phyloP scores from a whole-genome alignment of 176 grass and related monocot species.

The Raddia guianensis region DNA sequence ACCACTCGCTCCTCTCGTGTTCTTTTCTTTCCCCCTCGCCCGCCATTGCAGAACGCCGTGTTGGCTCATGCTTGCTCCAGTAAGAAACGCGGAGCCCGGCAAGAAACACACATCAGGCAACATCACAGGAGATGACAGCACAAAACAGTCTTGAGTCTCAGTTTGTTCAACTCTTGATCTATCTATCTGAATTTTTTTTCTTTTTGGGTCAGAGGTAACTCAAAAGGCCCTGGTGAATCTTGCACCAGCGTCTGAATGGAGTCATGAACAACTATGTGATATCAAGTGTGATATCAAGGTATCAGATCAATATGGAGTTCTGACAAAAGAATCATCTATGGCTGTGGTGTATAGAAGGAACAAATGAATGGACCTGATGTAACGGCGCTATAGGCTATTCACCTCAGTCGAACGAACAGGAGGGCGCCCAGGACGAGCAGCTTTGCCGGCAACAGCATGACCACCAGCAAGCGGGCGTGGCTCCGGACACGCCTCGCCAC shows the following conservation, averaged over 20 bases:
- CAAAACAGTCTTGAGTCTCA: not conserved
- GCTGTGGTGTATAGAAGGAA: constrained; percentile 12
- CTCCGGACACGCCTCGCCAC: constrained; percentile 38
- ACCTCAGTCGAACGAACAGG: constrained; percentile 48
- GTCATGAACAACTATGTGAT: too few relatives aligned
- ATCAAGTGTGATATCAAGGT: too few relatives aligned
- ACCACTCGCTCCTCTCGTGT: not conserved
- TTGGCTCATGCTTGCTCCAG: not conserved
- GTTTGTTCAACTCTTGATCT: not conserved
- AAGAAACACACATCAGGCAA: not conserved
- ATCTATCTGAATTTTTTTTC: constrained; percentile 8
- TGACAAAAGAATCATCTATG: constrained; percentile 43
- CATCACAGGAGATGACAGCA: not conserved
- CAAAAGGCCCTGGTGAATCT: not conserved
- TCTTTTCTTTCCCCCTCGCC: not conserved
- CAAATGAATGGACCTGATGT: not conserved
- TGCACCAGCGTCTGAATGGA: not conserved
- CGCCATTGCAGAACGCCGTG: not conserved
- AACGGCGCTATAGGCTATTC: not conserved
- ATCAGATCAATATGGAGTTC: not conserved
- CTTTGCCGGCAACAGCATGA: constrained; percentile 60
- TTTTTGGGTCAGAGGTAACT: not conserved
- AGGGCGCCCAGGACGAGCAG: constrained; percentile 63
- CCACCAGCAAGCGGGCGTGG: constrained; percentile 45
- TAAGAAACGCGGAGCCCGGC: not conserved